A percentile compares a stretch with the other conserved stretches of the same genome.
Evolutionary conservation across 2,329 filamentous ascomycete species (phyloP).

Genomic region (Tolypocladium album): DNA sequence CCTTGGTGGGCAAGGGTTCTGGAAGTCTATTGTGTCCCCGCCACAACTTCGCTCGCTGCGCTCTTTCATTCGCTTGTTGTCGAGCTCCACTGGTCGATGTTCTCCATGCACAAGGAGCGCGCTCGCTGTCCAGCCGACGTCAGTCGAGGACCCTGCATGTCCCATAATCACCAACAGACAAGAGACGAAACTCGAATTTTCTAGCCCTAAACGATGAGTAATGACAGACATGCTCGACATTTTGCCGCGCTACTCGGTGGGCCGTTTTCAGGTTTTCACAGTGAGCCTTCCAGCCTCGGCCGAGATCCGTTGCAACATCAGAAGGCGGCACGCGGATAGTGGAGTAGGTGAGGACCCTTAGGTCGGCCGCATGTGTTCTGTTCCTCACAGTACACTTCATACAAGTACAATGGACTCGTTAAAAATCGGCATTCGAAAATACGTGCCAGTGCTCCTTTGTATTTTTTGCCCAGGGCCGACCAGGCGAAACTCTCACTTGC

Average conservation of each 20-base stretch:
- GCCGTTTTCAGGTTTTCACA: background rate
- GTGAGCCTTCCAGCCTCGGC: background rate
- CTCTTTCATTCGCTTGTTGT: background rate
- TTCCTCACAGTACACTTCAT: background rate
- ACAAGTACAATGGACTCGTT: background rate
- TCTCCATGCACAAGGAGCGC: background rate
- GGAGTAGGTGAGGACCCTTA: background rate
- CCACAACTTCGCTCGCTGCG: too few relatives aligned
- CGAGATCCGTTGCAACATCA: background rate
- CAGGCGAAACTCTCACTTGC: too few relatives aligned
- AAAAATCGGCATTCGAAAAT: background rate
- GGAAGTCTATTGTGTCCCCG: background rate
- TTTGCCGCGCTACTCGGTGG: background rate
- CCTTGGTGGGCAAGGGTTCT: background rate
- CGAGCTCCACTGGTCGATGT: background rate
- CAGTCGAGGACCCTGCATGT: conserved; percentile 2
- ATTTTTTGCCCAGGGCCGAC: background rate
- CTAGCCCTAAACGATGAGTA: background rate
- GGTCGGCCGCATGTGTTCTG: background rate
- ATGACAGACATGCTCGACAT: background rate
- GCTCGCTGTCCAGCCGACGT: background rate
- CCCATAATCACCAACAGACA: background rate
- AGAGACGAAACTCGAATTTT: background rate
- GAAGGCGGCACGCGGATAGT: background rate
- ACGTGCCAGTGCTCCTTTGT: background rate